A percentile compares a stretch with the other conserved stretches of the same genome.
phyloP scores from a whole-genome alignment of 768 basidiomycete species.

The Podaxis sp. region DNA sequence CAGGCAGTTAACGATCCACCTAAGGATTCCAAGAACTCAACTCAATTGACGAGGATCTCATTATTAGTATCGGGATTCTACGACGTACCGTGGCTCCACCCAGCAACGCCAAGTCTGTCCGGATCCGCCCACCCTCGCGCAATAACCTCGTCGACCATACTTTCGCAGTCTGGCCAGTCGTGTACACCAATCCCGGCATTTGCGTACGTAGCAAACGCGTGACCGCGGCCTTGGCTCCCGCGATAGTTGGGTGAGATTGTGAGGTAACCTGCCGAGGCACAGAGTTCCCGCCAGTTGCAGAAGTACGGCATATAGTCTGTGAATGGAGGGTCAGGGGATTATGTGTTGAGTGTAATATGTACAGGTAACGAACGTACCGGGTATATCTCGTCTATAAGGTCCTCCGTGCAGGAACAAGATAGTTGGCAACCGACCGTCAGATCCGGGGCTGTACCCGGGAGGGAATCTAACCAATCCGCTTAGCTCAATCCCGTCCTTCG shows the following conservation, averaged over 20 bases:
- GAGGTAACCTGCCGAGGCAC: slow-evolving; percentile 34
- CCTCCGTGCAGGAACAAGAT: slow-evolving; percentile 14
- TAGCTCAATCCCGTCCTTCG: slow-evolving; percentile 28
- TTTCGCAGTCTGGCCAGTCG: slow-evolving; percentile 36
- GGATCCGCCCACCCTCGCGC: slow-evolving; percentile 32
- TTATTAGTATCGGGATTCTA: too few relatives aligned
- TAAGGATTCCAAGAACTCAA: slow-evolving; percentile 5
- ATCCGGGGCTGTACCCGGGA: slow-evolving; percentile 20
- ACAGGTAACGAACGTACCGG: slow-evolving; percentile 16
- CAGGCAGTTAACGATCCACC: slow-evolving; percentile 35
- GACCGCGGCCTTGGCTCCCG: slow-evolving; percentile 36
- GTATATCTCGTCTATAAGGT: slow-evolving; percentile 26
- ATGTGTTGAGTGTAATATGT: neutral
- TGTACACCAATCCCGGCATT: slow-evolving; percentile 29
- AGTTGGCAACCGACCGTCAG: slow-evolving; percentile 7
- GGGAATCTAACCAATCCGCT: slow-evolving; percentile 34
- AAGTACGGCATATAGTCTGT: slow-evolving; percentile 40
- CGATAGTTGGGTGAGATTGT: slow-evolving; percentile 37
- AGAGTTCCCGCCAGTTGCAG: slow-evolving; percentile 37
- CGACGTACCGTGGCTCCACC: slow-evolving; percentile 36
- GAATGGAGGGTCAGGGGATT: neutral
- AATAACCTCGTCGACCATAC: slow-evolving; percentile 36
- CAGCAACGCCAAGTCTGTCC: slow-evolving; percentile 29
- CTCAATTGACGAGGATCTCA: too few relatives aligned
- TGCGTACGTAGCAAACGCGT: slow-evolving; percentile 31